Percentiles rank a stretch among this genome's conserved stretches.
Conservation (phyloP, 345 rosid genomes). For the Gossypium rotundifolium region DNA sequence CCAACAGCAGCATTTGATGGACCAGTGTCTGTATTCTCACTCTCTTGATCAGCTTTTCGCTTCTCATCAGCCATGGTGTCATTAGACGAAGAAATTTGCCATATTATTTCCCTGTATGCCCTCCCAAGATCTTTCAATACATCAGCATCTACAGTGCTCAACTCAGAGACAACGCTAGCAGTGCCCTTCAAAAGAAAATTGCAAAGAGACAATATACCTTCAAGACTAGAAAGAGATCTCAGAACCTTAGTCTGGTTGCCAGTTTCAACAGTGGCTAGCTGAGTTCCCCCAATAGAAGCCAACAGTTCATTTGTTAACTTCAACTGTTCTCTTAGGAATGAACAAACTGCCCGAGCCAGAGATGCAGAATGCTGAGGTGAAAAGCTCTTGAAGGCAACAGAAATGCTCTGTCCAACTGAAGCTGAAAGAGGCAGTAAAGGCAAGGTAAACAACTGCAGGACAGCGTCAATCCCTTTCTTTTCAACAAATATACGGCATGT, state of each 20-base stretch:
- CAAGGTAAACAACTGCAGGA: constrained; percentile 65
- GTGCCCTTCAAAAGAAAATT: constrained; percentile 81
- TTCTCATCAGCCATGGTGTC: constrained; percentile 73
- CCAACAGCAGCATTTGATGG: constrained; percentile 53
- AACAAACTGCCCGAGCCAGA: constrained; percentile 74
- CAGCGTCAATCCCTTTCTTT: constrained; percentile 88
- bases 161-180: constrained; percentile 61
- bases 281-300: constrained; percentile 50
- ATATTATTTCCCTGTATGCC: constrained; percentile 63
- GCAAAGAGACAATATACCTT: constrained; percentile 68
- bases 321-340: constrained; percentile 71
- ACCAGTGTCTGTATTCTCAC: constrained; percentile 48
- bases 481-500: constrained; percentile 88
- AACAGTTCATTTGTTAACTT: constrained; percentile 51
- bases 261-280: constrained; percentile 54
- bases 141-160: constrained; percentile 88
- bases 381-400: constrained; percentile 89
- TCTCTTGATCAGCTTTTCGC: constrained; percentile 46
- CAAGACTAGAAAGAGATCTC: constrained; percentile 71
- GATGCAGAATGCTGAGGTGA: constrained; percentile 83
- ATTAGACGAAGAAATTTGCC: constrained; percentile 78
- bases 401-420: constrained; percentile 72
- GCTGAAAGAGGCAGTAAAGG: constrained; percentile 79
- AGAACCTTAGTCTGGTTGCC: constrained; percentile 47
- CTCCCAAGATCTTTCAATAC: constrained; percentile 75